These are phyloP conservation scores for Talaromyces sp. DNA, from an alignment of 2,329 filamentous ascomycete species.

Conservation along the genomic window DNA sequence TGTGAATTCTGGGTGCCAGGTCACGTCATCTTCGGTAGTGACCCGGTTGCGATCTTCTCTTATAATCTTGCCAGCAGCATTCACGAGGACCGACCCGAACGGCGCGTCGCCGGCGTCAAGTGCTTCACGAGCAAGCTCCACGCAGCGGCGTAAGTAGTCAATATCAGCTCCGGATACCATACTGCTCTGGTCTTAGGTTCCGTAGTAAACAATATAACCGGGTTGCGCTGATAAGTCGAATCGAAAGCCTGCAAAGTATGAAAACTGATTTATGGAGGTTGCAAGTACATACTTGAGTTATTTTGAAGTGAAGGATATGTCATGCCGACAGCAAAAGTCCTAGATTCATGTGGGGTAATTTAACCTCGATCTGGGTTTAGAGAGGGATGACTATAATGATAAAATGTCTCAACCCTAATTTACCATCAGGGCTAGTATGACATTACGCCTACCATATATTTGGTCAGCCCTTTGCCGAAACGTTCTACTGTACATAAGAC, in stretches of 20 bases:
- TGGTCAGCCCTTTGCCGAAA: neutral
- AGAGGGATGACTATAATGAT: neutral
- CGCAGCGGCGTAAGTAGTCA: neutral
- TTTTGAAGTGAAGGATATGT: neutral
- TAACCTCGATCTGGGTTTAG: neutral
- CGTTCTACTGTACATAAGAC: neutral
- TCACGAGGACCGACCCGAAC: neutral
- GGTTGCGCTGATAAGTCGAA: neutral
- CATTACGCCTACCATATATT: neutral
- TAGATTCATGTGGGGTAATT: neutral
- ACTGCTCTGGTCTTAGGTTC: neutral
- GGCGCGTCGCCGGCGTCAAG: neutral
- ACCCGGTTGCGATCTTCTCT: neutral
- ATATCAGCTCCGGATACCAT: neutral
- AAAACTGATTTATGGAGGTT: neutral
- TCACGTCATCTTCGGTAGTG: neutral
- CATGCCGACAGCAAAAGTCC: neutral
- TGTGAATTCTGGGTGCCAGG: neutral
- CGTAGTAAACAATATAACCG: neutral
- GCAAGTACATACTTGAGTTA: neutral
- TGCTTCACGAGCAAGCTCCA: slow-evolving; percentile 3
- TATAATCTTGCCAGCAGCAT: neutral
- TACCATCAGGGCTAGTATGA: neutral
- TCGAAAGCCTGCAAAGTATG: neutral
- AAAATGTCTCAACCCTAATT: neutral